Evolutionary conservation across 2,329 filamentous ascomycete species (phyloP).

Genomic region (Stagonosporopsis chrysanthemi): DNA sequence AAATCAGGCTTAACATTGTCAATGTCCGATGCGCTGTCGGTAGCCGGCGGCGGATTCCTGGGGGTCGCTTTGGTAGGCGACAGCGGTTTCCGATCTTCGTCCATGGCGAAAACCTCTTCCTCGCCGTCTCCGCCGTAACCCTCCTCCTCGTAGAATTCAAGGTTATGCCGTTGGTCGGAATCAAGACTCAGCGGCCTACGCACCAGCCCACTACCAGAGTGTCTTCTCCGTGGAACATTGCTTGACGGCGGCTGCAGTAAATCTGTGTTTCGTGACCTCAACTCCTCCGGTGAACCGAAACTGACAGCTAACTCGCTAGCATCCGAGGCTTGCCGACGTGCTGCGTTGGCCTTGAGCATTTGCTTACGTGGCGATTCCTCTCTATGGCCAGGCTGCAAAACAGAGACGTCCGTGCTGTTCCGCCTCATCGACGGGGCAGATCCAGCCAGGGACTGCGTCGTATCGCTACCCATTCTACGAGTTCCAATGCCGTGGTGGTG

Average conservation of each 20-base stretch:
- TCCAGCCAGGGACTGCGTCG: constrained; percentile 35
- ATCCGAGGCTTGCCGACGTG: constrained; percentile 44
- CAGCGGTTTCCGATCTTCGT: constrained; percentile 53
- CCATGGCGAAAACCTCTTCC: constrained; percentile 74
- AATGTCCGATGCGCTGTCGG: not conserved
- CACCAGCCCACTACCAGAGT: constrained; percentile 85
- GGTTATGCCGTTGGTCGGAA: constrained; percentile 69
- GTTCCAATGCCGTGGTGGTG: constrained; percentile 70
- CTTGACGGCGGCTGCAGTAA: constrained; percentile 41
- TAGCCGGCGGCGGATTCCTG: constrained; percentile 10
- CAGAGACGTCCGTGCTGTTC: constrained; percentile 50
- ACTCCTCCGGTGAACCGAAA: constrained; percentile 22
- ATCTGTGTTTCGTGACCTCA: constrained; percentile 17
- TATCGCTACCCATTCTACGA: constrained; percentile 40
- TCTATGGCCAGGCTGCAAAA: constrained; percentile 31
- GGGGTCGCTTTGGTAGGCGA: constrained; percentile 16
- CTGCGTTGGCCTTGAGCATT: constrained; percentile 53
- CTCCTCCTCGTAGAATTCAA: constrained; percentile 92
- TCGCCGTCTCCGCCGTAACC: constrained; percentile 82
- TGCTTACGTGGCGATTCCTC: constrained; percentile 53
- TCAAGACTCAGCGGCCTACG: constrained; percentile 74
- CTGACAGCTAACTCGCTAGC: constrained; percentile 22
- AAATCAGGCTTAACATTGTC: constrained; percentile 10
- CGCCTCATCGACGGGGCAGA: constrained; percentile 47
- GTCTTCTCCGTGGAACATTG: constrained; percentile 66